Conservation (phyloP, 495 filamentous ascomycete genomes). For the Hypoxylon subgilvum region DNA sequence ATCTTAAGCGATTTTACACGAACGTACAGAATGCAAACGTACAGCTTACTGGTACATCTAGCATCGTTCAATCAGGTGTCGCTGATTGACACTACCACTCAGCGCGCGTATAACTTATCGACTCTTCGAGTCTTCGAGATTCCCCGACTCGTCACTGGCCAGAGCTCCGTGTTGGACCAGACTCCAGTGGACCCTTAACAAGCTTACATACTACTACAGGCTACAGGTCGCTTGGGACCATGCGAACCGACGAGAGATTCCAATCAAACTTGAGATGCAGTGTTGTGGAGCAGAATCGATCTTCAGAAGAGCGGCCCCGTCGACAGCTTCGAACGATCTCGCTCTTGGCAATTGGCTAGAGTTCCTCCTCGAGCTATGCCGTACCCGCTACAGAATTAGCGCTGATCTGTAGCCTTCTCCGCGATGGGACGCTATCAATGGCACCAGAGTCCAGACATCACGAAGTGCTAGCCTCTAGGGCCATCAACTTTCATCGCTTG, state of each 20-base stretch:
- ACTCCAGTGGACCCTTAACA: too few species aligned
- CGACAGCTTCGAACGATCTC: conserved; percentile 34
- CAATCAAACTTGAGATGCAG: conserved; percentile 25
- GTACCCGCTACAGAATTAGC: conserved; percentile 30
- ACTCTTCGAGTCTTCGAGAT: conserved; percentile 7
- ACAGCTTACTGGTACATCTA: too few species aligned
- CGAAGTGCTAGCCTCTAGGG: conserved; percentile 21
- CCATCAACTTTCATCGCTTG: too few species aligned
- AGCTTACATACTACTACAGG: conserved; percentile 3
- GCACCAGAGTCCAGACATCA: conserved; percentile 14
- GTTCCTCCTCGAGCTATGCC: conserved; percentile 13
- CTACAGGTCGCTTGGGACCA: conserved; percentile 16
- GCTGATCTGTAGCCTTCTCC: conserved; percentile 34
- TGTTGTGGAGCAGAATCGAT: conserved; percentile 34
- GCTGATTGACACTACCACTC: conserved; percentile 12
- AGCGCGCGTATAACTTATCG: conserved; percentile 26
- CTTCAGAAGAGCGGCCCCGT: conserved; percentile 32
- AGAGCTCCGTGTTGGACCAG: conserved; percentile 7
- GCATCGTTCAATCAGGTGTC: conserved; percentile 16
- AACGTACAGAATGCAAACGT: too few species aligned
- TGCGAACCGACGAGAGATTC: conserved; percentile 18
- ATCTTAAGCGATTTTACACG: too few species aligned
- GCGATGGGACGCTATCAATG: conserved; percentile 21
- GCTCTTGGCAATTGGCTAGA: conserved; percentile 34
- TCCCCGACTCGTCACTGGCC: too few species aligned